Conservation (phyloP, 176 grass and related monocot species). For the Carex pumila region DNA sequence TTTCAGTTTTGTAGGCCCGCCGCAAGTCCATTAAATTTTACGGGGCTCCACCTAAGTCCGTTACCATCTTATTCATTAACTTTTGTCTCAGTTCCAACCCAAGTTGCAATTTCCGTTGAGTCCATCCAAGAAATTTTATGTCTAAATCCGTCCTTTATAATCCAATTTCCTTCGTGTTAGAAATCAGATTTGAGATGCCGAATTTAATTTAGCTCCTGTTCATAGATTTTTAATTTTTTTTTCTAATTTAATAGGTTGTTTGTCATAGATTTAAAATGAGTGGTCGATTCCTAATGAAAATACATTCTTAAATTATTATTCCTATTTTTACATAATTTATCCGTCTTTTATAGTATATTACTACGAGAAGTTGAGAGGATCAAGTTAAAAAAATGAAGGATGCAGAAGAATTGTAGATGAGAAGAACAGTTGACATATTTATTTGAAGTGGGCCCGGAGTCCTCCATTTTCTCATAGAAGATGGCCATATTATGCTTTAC, state of each 20-base stretch:
- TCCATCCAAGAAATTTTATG: background rate
- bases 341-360: background rate
- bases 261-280: too few relatives aligned
- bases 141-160: too few relatives aligned
- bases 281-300: too few relatives aligned
- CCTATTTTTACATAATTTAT: background rate
- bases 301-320: too few relatives aligned
- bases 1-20: background rate
- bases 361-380: background rate
- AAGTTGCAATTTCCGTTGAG: too few relatives aligned
- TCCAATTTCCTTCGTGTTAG: too few relatives aligned
- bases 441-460: background rate
- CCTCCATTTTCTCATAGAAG: background rate
- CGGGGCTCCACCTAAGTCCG: background rate
- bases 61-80: background rate
- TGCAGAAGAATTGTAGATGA: background rate
- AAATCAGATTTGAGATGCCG: too few relatives aligned
- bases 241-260: too few relatives aligned
- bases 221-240: too few relatives aligned
- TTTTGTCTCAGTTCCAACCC: too few relatives aligned
- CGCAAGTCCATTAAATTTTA: background rate
- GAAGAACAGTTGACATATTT: background rate
- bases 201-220: too few relatives aligned
- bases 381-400: background rate
- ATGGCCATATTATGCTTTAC: background rate